A percentile compares a stretch with the other conserved stretches of the same genome.
phyloP scores from a whole-genome alignment of 1,284 basidiomycete species.

The Rhodofomes roseus region DNA sequence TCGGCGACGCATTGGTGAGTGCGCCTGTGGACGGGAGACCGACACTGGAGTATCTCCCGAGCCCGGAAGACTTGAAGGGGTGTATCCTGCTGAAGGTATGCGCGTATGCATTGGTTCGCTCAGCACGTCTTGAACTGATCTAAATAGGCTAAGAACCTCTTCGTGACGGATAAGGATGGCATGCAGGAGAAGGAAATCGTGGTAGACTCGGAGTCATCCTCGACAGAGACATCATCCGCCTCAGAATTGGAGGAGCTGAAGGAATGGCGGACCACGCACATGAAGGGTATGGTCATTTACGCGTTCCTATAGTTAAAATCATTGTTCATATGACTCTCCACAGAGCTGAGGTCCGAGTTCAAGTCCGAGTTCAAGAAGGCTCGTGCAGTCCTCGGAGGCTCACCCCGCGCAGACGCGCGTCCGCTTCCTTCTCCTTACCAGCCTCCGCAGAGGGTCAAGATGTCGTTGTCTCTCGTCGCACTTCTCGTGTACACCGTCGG shows the following conservation, averaged over 20 bases:
- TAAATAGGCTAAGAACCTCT: slow-evolving; percentile 60
- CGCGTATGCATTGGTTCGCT: not conserved
- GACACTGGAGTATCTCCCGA: slow-evolving; percentile 65
- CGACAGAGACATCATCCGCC: slow-evolving; percentile 37
- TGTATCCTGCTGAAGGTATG: slow-evolving; percentile 82
- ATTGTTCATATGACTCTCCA: not conserved
- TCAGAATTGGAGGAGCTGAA: slow-evolving; percentile 34
- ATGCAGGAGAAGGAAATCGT: slow-evolving; percentile 34
- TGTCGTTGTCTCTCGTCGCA: slow-evolving; percentile 72
- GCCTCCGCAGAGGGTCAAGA: slow-evolving; percentile 45
- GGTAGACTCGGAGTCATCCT: slow-evolving; percentile 44
- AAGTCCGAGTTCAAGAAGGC: slow-evolving; percentile 35
- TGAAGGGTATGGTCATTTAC: slow-evolving; percentile 28
- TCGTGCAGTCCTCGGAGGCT: slow-evolving; percentile 33
- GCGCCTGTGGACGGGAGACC: slow-evolving; percentile 51
- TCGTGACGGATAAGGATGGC: slow-evolving; percentile 38
- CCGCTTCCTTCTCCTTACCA: slow-evolving; percentile 3
- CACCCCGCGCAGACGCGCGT: not conserved
- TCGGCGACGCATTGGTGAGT: slow-evolving; percentile 74
- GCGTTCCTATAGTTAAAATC: not conserved
- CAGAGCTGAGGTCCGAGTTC: slow-evolving; percentile 32
- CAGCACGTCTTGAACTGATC: not conserved
- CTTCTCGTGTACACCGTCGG: slow-evolving; percentile 95
- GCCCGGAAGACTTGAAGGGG: slow-evolving; percentile 82
- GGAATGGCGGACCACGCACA: slow-evolving; percentile 24